Base-by-base conservation (phyloP, 768 basidiomycete species). In the Mycena indigotica region DNA sequence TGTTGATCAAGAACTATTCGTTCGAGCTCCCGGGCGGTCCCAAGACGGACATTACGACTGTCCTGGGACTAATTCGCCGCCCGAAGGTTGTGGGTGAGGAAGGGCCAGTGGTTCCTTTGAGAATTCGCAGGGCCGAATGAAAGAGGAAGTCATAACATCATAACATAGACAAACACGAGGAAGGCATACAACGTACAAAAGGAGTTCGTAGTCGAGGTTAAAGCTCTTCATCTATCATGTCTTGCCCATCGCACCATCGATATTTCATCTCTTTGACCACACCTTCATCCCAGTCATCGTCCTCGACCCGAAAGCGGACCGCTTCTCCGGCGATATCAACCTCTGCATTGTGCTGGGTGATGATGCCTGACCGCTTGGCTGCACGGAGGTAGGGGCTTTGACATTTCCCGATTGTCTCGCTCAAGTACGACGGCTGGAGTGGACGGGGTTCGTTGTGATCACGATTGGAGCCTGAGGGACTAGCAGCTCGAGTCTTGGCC, bases 21-120 rank as follows among this genome's bases (percentile, higher is more conserved):
- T 71, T 72, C 51, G 65, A 66, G 52, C 63, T 65, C 28, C 65
- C 60, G 0, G 69, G 69, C 44, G 73, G 76, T 1, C 64, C 66
- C 0, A 57, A 56, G 1, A 69, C 73, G 2, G 48, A 66, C 55
- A 52, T 73, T 23, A 67, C 57, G 10, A 54, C 10, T 12, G 61
- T 67, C 39, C 2, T 49, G 2, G 52, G 52, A 12, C 45, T 67
- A 15, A 48, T 67, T 8, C 51, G 46, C n/a, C 46, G 67, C 19
- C 63, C 67, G 13, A 63, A 60, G 32, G 54, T 66, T 3, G 58
- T 23, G 2, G 66, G 66, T 13, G 26, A 53, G 40, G n/a, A 51
- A 17, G 55, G 53, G 1, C 23, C 55, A 3, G 28, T 50, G 21
- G 53, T 61, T 2, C 56, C 56, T 21, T 4, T 61, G 41, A 48